A percentile compares a stretch with the other conserved stretches of the same genome.
phyloP scores from a whole-genome alignment of 352 stramenopile species.

The Phytophthora capsici region DNA sequence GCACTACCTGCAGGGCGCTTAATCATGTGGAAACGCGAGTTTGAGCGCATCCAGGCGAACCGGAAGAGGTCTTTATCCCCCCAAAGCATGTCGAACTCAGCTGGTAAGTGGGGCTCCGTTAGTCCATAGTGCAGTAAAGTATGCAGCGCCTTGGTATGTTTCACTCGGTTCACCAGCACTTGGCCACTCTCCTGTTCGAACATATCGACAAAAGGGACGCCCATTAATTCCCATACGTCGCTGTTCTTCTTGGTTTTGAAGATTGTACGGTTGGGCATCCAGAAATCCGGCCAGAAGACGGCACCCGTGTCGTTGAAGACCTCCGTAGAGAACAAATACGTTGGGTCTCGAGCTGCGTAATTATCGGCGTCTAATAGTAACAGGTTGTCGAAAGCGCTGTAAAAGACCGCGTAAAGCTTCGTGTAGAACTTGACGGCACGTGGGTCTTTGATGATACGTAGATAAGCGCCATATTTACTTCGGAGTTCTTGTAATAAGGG shows the following conservation, averaged over 20 bases:
- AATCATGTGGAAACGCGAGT: conserved; percentile 79
- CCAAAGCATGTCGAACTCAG: conserved; percentile 67
- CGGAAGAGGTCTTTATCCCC: conserved; percentile 86
- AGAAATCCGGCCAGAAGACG: conserved; percentile 88
- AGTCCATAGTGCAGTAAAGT: conserved; percentile 68
- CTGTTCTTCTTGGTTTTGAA: conserved; percentile 73
- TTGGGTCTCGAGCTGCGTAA: conserved; percentile 69
- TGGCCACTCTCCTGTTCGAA: conserved; percentile 87
- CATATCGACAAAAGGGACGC: conserved; percentile 64
- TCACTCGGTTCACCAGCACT: conserved; percentile 63
- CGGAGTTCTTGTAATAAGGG: conserved; percentile 54
- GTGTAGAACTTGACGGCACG: conserved; percentile 64
- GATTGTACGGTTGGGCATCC: conserved; percentile 68
- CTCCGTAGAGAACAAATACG: conserved; percentile 56
- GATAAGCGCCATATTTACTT: conserved; percentile 50
- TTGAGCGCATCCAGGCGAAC: conserved; percentile 77
- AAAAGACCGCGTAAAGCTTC: conserved; percentile 78
- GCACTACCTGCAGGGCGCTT: conserved; percentile 50
- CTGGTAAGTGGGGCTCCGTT: conserved; percentile 42
- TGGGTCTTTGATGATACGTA: conserved; percentile 69
- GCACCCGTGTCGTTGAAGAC: conserved; percentile 60
- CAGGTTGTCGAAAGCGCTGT: conserved; percentile 76
- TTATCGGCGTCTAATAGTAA: conserved; percentile 81
- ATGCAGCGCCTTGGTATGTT: conserved; percentile 52
- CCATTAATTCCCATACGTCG: conserved; percentile 72